phyloP scores from a whole-genome alignment of 2,329 filamentous ascomycete species.

The Stachybotrys chartarum region DNA sequence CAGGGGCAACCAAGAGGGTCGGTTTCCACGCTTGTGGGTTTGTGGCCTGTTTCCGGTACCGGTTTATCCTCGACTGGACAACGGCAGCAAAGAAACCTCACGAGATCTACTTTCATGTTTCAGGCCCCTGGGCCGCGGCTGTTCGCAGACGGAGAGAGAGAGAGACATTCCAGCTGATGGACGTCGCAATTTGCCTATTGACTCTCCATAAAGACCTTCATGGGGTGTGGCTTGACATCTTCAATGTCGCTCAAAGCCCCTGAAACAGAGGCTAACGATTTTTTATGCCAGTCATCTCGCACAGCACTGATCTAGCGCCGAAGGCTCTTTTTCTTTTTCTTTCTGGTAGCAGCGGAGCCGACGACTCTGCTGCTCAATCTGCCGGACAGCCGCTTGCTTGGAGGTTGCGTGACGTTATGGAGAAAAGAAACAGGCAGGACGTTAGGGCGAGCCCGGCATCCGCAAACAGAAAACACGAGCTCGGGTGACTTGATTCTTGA shows the following conservation, averaged over 20 bases:
- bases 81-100: too few species aligned
- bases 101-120: too few species aligned
- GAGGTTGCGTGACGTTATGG: not conserved
- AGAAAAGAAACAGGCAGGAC: too few species aligned
- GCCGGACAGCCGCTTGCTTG: not conserved
- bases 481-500: not conserved
- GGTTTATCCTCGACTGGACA: too few species aligned
- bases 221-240: not conserved
- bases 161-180: not conserved
- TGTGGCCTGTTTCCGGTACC: too few species aligned
- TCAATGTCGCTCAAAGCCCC: not conserved
- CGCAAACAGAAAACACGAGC: not conserved
- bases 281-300: not conserved
- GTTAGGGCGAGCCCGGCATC: not conserved
- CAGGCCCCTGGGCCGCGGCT: too few species aligned
- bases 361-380: not conserved
- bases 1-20: too few species aligned
- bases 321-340: not conserved
- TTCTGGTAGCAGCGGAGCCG: not conserved
- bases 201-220: not conserved
- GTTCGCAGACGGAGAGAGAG: too few species aligned
- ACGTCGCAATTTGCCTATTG: not conserved
- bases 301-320: not conserved
- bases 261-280: not conserved
- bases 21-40: too few species aligned